Base-by-base conservation (phyloP, 768 basidiomycete species). In the Phylloporus rhodoxanthus region DNA sequence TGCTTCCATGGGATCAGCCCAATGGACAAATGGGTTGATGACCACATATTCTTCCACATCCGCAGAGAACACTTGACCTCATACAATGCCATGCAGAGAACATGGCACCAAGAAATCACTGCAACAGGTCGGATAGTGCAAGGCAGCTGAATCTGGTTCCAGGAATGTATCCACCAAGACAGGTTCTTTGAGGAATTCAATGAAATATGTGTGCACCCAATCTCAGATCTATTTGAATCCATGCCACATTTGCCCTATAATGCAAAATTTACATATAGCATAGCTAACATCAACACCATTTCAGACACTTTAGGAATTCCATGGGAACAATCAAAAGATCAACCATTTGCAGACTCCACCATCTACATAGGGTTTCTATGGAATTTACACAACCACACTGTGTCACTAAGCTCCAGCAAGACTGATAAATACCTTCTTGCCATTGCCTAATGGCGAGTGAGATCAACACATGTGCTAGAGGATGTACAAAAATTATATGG, bases 401-500 rank as follows among this genome's bases (percentile, higher is more conserved):
- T 28, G 7, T 23, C 23, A 1, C 23, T 25, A 1, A 40, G 21
- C 13, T 10, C 7, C 8, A 3, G n/a, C n/a, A 41, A 41, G 17
- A 13, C 20, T 4, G 10, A 7, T 1, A 41, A 41, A 28, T 41
- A 41, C n/a, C 14, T 13, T n/a, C 10, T 2, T 4, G 10, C 8
- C 28, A 40, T 25, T 15, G 3, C 20, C 23, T 13, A 32, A 5
- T 55, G 54, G 54, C 8, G 2, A 1, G 2, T n/a, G 1, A 2
- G 33, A 0, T 6, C 9, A 0, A 4, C 10, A 3, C 55, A 58
- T 30, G n/a, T 13, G 0, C 43, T 52, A 0, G 11, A 54, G 20
- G 30, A 59, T 1, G 29, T 59, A 0, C 25, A 50, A 9, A 5
- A 48, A 15, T 30, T 58, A 0, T 51, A 57, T 6, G 37, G 52